Evolutionary conservation across 192 early-diverging fungal species (phyloP).

Genomic region (Chytriomyces sp.): DNA sequence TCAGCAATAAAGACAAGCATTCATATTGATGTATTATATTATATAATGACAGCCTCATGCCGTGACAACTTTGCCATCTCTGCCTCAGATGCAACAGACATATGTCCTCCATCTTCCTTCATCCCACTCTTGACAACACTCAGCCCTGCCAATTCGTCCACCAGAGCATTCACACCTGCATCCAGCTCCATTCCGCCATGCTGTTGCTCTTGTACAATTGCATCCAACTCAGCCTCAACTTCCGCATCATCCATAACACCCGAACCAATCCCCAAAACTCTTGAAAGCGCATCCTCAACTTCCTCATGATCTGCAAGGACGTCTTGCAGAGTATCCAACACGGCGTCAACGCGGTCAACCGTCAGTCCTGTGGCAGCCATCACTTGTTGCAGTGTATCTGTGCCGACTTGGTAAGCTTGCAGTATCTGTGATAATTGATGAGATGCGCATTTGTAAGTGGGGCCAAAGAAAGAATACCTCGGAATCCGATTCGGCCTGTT

Average conservation of each 20-base stretch:
- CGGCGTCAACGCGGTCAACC: constrained; percentile 53
- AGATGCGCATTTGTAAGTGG: neutral
- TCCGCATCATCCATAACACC: constrained; percentile 31
- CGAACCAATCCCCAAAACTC: constrained; percentile 24
- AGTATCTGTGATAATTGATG: constrained; percentile 45
- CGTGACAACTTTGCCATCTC: too few species aligned
- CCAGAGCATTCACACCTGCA: too few species aligned
- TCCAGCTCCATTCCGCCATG: too few species aligned
- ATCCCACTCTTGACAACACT: too few species aligned
- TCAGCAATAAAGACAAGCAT: too few species aligned
- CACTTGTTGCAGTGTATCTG: constrained; percentile 54
- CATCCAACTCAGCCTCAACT: constrained; percentile 38
- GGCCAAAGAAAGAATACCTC: constrained; percentile 43
- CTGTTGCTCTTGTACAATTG: constrained; percentile 21
- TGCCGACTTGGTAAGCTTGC: constrained; percentile 61
- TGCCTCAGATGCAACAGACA: too few species aligned
- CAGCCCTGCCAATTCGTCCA: too few species aligned
- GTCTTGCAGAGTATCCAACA: constrained; percentile 66
- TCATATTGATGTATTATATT: too few species aligned
- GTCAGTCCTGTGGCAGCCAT: constrained; percentile 49
- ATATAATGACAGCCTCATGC: too few species aligned
- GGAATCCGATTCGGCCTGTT: constrained; percentile 61
- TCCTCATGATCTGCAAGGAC: constrained; percentile 62
- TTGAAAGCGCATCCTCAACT: constrained; percentile 62
- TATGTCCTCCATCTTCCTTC: too few species aligned